These are phyloP conservation scores for Hyparrhenia diplandra DNA, from an alignment of 176 grass and related monocot genomes.

Conservation along the genomic window DNA sequence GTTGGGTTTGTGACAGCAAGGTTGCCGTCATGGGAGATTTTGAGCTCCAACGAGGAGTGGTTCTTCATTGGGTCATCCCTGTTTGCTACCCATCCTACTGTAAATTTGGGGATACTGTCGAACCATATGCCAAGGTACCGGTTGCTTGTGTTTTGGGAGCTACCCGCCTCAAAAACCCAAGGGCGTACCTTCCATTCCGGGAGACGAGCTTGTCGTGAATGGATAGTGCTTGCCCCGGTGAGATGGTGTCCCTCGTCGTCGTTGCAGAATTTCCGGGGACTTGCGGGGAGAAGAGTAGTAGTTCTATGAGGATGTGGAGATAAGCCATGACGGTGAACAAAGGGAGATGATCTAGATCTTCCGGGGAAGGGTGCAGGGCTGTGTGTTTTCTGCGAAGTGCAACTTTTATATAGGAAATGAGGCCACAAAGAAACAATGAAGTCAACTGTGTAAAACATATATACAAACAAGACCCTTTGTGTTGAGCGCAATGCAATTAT, in stretches of 20 bases:
- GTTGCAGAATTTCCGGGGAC: background rate
- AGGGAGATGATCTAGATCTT: background rate
- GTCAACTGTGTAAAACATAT: too few relatives aligned
- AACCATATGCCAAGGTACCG: constrained; percentile 25
- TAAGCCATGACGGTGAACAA: background rate
- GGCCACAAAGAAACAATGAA: background rate
- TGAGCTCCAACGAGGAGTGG: background rate
- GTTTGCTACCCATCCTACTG: background rate
- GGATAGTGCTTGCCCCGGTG: background rate
- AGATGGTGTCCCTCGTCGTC: background rate
- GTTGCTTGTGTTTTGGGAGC: background rate
- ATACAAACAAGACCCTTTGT: too few relatives aligned
- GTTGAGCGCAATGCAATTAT: background rate
- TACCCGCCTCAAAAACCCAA: background rate
- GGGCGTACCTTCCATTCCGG: background rate
- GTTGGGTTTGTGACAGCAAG: background rate
- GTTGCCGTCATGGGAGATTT: background rate
- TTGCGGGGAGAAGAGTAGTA: background rate
- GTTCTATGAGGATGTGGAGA: background rate
- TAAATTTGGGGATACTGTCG: background rate
- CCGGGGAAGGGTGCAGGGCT: too few relatives aligned
- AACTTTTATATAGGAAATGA: background rate
- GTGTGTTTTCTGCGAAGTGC: too few relatives aligned
- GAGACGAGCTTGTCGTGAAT: background rate
- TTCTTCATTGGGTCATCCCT: background rate